These are phyloP conservation scores for Agrocybe chaxingu DNA, from an alignment of 768 basidiomycete species.

Conservation along the genomic window DNA sequence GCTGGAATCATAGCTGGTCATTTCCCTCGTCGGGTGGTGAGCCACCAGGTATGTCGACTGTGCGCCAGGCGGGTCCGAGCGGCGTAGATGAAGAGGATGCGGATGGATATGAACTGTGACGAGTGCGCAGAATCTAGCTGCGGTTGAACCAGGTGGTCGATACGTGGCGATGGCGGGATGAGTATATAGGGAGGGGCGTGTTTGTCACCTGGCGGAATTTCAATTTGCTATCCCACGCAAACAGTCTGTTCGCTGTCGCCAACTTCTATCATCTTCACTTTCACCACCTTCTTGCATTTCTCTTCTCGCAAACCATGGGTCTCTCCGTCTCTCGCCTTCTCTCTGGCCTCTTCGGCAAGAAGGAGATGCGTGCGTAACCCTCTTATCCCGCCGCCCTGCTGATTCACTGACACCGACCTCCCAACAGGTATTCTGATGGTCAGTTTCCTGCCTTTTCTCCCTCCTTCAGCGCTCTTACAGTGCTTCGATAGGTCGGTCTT, in stretches of 20 bases:
- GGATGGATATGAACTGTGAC: background rate
- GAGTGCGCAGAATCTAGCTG: conserved; percentile 1
- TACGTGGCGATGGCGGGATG: conserved; percentile 19
- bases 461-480: conserved; percentile 11
- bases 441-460: conserved; percentile 21
- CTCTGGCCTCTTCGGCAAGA: conserved; percentile 91
- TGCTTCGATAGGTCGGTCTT: conserved; percentile 77
- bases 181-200: conserved; percentile 19
- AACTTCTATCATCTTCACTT: conserved; percentile 24
- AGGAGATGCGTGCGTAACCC: conserved; percentile 91
- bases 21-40: too few relatives aligned
- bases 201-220: conserved; percentile 41
- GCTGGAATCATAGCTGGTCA: too few relatives aligned
- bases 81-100: background rate
- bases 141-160: conserved; percentile 5
- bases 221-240: conserved; percentile 42
- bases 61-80: background rate
- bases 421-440: conserved; percentile 94
- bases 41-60: too few relatives aligned
- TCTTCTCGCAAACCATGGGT: conserved; percentile 60
- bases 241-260: conserved; percentile 24
- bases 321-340: conserved; percentile 73
- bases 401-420: conserved; percentile 28
- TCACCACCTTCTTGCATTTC: conserved; percentile 30
- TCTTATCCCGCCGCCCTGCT: conserved; percentile 19